Evolutionary conservation across 2,329 filamentous ascomycete genomes (phyloP), one percentile per base, ranked within the genome.

Genomic region (Aciculosporium take): DNA sequence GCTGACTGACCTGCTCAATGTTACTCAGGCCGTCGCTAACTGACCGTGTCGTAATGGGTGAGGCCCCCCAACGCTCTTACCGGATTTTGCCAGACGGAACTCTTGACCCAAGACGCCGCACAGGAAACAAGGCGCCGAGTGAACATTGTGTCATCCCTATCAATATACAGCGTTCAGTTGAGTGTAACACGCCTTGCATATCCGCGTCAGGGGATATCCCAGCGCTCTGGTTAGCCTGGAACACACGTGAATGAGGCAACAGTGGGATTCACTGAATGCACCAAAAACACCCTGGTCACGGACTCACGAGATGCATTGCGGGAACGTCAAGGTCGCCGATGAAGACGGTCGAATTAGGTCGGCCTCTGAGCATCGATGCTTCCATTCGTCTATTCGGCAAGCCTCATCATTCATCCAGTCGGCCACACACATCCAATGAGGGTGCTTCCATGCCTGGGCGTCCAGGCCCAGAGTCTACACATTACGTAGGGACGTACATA

Each of bases 121-220:
- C 25, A 28, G 18, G 33, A 34, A 34, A 24, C 5, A 29, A 40
- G 38, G 17, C 13, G 23, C 13, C 17, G 13, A 39, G 27, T 29
- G 27, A 18, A 28, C 29, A 15, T n/a, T 39, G 6, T n/a, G n/a
- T 3, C 9, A 1, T 17, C 30, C 30, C 21, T 33, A 30, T 18
- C 29, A 20, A 27, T 17, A 20, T 25, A 39, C 38, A 28, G 31
- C 31, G 12, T 21, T 28, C 25, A 30, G 39, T 37, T 24, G 27
- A 28, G 24, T 36, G 39, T 33, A 25, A 41, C 39, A 18, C 32
- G 33, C 39, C 24, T 40, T 18, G 23, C 31, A 40, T 28, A 29
- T 35, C 23, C 15, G 17, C 23, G 21, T 23, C 39, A n/a, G 29
- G 32, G 39, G 25, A 29, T 29, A 40, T 40, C 39, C 39, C 39